phyloP scores from a whole-genome alignment of 2,329 filamentous ascomycete genomes.

The Fusarium siculi region DNA sequence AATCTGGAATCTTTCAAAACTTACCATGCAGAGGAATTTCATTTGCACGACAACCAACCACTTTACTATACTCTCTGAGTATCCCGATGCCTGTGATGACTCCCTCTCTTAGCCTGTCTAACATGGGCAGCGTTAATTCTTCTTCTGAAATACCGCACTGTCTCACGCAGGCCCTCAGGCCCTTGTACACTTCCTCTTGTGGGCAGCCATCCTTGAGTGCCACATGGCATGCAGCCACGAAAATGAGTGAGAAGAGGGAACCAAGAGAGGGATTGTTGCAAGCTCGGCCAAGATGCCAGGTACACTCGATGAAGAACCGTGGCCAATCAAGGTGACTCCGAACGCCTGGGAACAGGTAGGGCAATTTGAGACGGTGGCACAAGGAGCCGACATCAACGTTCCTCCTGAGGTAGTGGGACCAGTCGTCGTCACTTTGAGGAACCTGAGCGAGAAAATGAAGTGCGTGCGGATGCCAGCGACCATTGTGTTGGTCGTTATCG shows the following conservation, averaged over 20 bases:
- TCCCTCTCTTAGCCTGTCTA: conserved; percentile 16
- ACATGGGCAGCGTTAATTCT: conserved; percentile 8
- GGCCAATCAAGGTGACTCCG: not conserved
- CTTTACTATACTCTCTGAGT: conserved; percentile 7
- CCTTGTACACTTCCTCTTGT: not conserved
- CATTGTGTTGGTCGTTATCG: not conserved
- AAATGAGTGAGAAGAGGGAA: conserved; percentile 24
- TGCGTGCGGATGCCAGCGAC: conserved; percentile 16
- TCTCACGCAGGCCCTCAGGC: conserved; percentile 4
- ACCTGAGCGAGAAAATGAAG: conserved; percentile 15
- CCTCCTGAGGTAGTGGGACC: conserved; percentile 15
- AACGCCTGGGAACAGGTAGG: not conserved
- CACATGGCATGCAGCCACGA: conserved; percentile 26
- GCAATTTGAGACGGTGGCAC: conserved; percentile 11
- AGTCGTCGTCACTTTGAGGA: conserved; percentile 16
- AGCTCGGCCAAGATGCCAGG: not conserved
- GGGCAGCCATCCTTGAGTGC: conserved; percentile 10
- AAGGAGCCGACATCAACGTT: conserved; percentile 8
- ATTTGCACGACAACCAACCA: conserved; percentile 22
- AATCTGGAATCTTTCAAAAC: not conserved
- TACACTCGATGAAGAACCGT: conserved; percentile 16
- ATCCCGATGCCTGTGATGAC: conserved; percentile 19
- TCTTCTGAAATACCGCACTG: conserved; percentile 12
- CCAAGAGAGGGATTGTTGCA: not conserved
- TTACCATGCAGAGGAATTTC: conserved; percentile 30